Evolutionary conservation across 495 filamentous ascomycete genomes (phyloP), one percentile per base, ranked within the genome.

Genomic region (Penicillium flavigenum): DNA sequence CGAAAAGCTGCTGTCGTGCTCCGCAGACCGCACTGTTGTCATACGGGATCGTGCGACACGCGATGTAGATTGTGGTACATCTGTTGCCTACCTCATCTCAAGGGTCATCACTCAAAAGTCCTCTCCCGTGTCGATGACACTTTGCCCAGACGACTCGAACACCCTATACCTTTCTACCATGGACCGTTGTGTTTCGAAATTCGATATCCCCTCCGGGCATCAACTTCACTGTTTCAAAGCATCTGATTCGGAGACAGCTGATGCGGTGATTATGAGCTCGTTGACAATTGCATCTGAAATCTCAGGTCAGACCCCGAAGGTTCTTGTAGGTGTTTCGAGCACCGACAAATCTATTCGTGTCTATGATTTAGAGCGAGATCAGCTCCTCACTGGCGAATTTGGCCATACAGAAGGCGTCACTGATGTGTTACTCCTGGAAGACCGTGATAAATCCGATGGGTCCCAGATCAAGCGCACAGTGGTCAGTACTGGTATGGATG

Each of bases 331-430:
- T 19, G 79, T 95, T 24, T 96, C 95, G 7, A 90, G 89, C 60
- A 95, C 89, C 4, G 94, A 98, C 69, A 98, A 96, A 66, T 97
- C 94, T 7, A 86, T 98, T 55, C 80, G 94, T 20, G 74, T 98
- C 4, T 98, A 98, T 67, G 89, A 95, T 59, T 75, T 85, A 16
- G 85, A 88, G 45, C 81, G 81, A 41, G 93, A 92, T 14, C 68
- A 76, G 24, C 85, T 98, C 59, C 73, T 97, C 51, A 87, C 89
- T 26, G 86, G 89, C 38, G 94, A 96, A 70, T 96, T 91, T 80
- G 95, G 94, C 14, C 94, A 98, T 66, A 95, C 90, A 0, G 92
- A 96, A 65, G 88, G 91, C 42, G 86, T 98, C 42, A 94, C 90
- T 42, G 92, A 88, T 65, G 81, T 92, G 38, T 78, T 84, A n/a